Conservation (phyloP, 805 yeast species). For the Ogataea methanolica region DNA sequence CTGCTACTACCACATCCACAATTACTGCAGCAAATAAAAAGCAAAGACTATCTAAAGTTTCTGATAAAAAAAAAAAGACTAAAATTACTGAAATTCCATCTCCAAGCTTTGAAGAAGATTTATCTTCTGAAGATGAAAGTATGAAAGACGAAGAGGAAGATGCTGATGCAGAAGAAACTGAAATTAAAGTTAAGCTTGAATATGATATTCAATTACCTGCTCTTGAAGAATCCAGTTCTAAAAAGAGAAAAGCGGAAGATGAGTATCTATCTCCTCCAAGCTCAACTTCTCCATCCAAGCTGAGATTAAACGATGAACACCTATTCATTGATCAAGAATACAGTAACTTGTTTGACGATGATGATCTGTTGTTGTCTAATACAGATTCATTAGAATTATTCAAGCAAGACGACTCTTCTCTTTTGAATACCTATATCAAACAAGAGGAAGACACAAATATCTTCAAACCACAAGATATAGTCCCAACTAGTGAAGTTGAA, state of each 20-base stretch:
- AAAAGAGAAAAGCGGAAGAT: conserved; percentile 17
- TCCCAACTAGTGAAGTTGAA: conserved; percentile 9
- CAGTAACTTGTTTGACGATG: conserved; percentile 24
- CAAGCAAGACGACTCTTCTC: conserved; percentile 19
- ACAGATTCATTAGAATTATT: conserved; percentile 23
- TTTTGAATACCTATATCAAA: conserved; percentile 10
- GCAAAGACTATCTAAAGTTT: not conserved
- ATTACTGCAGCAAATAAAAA: conserved; percentile 4
- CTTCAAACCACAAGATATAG: conserved; percentile 7
- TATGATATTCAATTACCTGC: not conserved
- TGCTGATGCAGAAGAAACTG: conserved; percentile 6
- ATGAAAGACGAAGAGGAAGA: conserved; percentile 12
- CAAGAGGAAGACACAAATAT: conserved; percentile 9
- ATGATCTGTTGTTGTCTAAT: conserved; percentile 15
- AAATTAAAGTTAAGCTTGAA: not conserved
- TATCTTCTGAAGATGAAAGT: conserved; percentile 21
- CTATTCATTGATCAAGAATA: conserved; percentile 22
- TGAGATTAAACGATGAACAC: conserved; percentile 25
- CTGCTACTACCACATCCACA: conserved; percentile 18
- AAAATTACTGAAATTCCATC: conserved; percentile 14
- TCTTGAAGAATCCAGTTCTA: not conserved
- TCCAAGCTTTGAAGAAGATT: conserved; percentile 20
- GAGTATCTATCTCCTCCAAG: conserved; percentile 26
- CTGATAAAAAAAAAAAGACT: not conserved
- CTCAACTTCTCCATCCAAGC: conserved; percentile 29